Conservation (phyloP, 495 filamentous ascomycete genomes). For the Coniosporium apollinis region DNA sequence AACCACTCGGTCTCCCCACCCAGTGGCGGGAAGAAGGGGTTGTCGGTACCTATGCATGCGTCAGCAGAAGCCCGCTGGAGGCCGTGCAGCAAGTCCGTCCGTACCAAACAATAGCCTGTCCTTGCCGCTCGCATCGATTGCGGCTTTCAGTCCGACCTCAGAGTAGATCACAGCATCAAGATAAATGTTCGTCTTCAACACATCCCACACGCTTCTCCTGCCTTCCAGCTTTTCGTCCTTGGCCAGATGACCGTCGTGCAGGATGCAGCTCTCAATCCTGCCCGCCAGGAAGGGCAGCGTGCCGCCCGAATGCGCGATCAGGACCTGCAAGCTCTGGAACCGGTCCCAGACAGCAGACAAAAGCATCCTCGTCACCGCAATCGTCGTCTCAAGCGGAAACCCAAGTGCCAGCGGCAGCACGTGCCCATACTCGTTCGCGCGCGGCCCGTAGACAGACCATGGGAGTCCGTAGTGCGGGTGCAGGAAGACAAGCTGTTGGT, state of each 20-base stretch:
- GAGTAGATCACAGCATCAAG: slow-evolving; percentile 81
- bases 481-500: slow-evolving; percentile 53
- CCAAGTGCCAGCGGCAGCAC: slow-evolving; percentile 75
- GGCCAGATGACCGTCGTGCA: slow-evolving; percentile 59
- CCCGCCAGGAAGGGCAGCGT: slow-evolving; percentile 82
- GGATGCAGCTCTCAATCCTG: slow-evolving; percentile 71
- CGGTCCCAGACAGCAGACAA: slow-evolving; percentile 71
- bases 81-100: not conserved
- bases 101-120: slow-evolving; percentile 64
- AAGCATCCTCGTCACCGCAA: slow-evolving; percentile 77
- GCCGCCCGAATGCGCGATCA: slow-evolving; percentile 80
- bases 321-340: slow-evolving; percentile 48
- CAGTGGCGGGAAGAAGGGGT: slow-evolving; percentile 88
- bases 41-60: slow-evolving; percentile 50
- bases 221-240: slow-evolving; percentile 29
- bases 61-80: not conserved
- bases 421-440: slow-evolving; percentile 63
- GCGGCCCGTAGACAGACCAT: slow-evolving; percentile 54
- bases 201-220: slow-evolving; percentile 55
- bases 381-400: slow-evolving; percentile 88
- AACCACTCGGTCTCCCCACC: slow-evolving; percentile 48
- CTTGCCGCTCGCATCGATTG: slow-evolving; percentile 41
- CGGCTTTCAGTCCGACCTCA: slow-evolving; percentile 55
- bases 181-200: slow-evolving; percentile 73
- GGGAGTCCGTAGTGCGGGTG: slow-evolving; percentile 92